These are phyloP conservation scores for Arachnopeziza araneosa DNA, from an alignment of 2,329 filamentous ascomycete genomes.

Conservation along the genomic window DNA sequence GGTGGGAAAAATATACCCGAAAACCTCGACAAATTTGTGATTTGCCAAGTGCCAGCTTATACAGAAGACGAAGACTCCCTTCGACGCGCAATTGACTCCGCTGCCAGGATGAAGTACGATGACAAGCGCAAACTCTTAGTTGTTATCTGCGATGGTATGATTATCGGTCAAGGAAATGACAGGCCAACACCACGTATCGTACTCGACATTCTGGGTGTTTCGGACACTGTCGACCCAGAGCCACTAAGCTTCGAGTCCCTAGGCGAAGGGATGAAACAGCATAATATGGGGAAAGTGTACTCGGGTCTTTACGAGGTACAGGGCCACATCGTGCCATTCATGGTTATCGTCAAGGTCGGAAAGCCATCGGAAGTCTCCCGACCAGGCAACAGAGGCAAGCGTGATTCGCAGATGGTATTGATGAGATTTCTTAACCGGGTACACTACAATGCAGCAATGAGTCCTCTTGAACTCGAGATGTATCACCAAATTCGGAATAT, in stretches of 20 bases:
- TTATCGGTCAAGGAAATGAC: constrained; percentile 97
- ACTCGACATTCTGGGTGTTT: constrained; percentile 91
- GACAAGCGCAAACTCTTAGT: constrained; percentile 96
- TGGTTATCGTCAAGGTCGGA: constrained; percentile 95
- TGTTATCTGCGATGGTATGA: constrained; percentile 96
- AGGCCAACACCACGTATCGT: constrained; percentile 92
- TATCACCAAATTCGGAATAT: constrained; percentile 98
- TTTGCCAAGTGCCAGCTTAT: constrained; percentile 95
- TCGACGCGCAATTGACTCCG: constrained; percentile 93
- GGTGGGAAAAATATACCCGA: constrained; percentile 86
- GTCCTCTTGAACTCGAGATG: constrained; percentile 93
- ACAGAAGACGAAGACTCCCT: constrained; percentile 98
- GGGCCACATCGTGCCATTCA: constrained; percentile 94
- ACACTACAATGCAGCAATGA: constrained; percentile 96
- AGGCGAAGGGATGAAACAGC: constrained; percentile 92
- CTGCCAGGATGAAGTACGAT: constrained; percentile 91
- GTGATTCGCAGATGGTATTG: constrained; percentile 96
- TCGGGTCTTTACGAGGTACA: constrained; percentile 96
- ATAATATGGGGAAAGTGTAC: constrained; percentile 99
- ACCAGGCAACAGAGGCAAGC: constrained; percentile 96
- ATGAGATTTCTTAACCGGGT: constrained; percentile 99
- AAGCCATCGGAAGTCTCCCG: constrained; percentile 68
- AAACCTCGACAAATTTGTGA: constrained; percentile 96
- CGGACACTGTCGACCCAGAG: constrained; percentile 89
- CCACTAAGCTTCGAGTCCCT: constrained; percentile 94